phyloP scores from a whole-genome alignment of 1,284 basidiomycete genomes.

The Trichosporon inkin region DNA sequence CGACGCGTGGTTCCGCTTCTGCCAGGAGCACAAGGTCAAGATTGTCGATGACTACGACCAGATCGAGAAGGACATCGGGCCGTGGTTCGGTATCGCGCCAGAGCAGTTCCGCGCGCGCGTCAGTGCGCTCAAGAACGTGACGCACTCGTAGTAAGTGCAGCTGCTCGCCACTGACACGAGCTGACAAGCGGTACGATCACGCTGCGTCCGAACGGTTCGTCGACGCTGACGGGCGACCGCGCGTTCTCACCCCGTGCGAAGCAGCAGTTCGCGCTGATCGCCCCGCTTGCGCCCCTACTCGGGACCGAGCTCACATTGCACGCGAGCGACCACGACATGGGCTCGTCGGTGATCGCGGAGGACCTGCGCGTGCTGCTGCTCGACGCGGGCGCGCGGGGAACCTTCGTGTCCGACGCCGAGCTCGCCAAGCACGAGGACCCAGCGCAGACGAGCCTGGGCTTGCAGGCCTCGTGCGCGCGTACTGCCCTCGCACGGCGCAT shows the following conservation, averaged over 20 bases:
- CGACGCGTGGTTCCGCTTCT: slow-evolving; percentile 49
- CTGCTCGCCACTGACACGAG: not conserved
- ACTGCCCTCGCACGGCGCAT: not conserved
- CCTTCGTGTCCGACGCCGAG: slow-evolving; percentile 33
- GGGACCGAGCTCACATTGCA: slow-evolving; percentile 35
- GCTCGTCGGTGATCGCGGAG: slow-evolving; percentile 38
- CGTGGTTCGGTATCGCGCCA: slow-evolving; percentile 45
- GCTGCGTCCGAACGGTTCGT: slow-evolving; percentile 29
- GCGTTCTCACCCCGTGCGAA: slow-evolving; percentile 25
- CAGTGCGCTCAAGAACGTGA: slow-evolving; percentile 52
- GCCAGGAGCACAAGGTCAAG: slow-evolving; percentile 44
- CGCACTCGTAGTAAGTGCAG: slow-evolving; percentile 34
- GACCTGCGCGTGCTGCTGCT: slow-evolving; percentile 35
- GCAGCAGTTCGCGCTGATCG: slow-evolving; percentile 33
- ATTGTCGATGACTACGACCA: slow-evolving; percentile 52
- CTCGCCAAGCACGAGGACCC: slow-evolving; percentile 21
- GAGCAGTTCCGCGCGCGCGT: slow-evolving; percentile 35
- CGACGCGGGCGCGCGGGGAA: slow-evolving; percentile 25
- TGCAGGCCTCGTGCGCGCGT: slow-evolving; percentile 9
- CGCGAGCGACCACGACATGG: slow-evolving; percentile 47
- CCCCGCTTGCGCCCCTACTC: slow-evolving; percentile 38
- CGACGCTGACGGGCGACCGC: slow-evolving; percentile 35
- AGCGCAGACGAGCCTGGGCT: not conserved
- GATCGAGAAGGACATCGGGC: slow-evolving; percentile 43
- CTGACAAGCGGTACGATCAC: slow-evolving; percentile 27